Base-by-base conservation (phyloP, 2,329 filamentous ascomycete genomes). In the Lachnellula suecica region DNA sequence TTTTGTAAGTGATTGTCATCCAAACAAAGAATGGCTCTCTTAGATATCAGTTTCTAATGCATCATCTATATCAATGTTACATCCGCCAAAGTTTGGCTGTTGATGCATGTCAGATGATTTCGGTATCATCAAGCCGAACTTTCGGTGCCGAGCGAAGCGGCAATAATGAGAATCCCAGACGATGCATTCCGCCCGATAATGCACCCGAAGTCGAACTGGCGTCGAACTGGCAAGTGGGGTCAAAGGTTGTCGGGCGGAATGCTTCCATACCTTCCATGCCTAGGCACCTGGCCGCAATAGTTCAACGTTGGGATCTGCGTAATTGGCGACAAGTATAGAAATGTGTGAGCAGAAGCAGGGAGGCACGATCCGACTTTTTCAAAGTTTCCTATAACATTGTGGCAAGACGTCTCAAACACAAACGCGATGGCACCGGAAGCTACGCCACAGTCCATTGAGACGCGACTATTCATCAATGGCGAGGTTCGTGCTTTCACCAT, bases 401-500 rank as follows among this genome's bases (percentile, higher is more conserved):
- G 8, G 8, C 34, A 37, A n/a, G 29, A 31, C 29, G 29, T 31
- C 8, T 31, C 29, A 31, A 8, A 31, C 29, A 31, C 8, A 31
- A 8, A 31, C 34, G n/a, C 11, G 17, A 37, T 37, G 34, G 15
- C 8, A 10, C n/a, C 7, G 17, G 34, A n/a, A 17, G 5, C n/a
- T 37, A n/a, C 8, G n/a, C 8, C 34, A n/a, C 11, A 35, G 5
- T 35, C 37, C n/a, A 40, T 59, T 48, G 54, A 62, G 53, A 52
- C 54, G 46, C 19, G 70, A 22, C 68, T 79, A 47, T 76, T 78
- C 59, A 79, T 79, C 64, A 76, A 79, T 61, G 75, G 76, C 61
- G 68, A 75, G 66, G 74, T 75, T n/a, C 6, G 57, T 51, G 13
- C 4, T 25, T 34, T 6, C 19, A 41, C n/a, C n/a, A n/a, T 37